A percentile compares a stretch with the other conserved stretches of the same genome.
Evolutionary conservation across 345 rosid genomes (phyloP).

Genomic region (Salix arbutifolia): DNA sequence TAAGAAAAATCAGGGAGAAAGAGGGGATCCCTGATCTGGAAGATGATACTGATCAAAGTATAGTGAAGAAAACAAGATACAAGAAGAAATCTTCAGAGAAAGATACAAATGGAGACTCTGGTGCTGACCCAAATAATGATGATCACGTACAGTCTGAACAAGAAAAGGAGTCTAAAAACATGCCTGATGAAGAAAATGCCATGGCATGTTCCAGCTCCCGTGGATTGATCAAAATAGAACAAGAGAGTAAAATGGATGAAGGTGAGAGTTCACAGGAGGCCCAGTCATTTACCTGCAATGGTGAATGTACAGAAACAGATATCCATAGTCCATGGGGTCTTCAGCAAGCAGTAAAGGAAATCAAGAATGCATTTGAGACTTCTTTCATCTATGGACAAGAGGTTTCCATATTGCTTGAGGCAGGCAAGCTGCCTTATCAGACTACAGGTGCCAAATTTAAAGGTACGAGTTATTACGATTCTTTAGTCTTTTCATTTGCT

Average conservation of each 20-base stretch:
- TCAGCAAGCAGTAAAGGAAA: not conserved
- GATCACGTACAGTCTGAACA: not conserved
- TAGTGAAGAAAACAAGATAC: not conserved
- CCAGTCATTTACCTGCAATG: not conserved
- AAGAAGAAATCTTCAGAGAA: not conserved
- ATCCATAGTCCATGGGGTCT: not conserved
- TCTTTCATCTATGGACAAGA: not conserved
- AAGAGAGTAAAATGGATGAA: not conserved
- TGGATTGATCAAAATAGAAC: not conserved
- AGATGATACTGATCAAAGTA: not conserved
- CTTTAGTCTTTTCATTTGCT: no score
- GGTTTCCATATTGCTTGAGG: not conserved
- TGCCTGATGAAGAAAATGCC: not conserved
- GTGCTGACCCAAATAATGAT: not conserved
- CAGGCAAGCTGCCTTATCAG: not conserved
- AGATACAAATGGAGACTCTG: not conserved
- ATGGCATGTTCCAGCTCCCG: not conserved
- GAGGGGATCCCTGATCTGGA: conserved; percentile 32
- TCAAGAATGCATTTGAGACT: not conserved
- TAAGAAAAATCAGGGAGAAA: conserved; percentile 23
- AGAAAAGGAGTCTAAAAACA: not conserved
- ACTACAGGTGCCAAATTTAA: not conserved
- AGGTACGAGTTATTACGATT: not conserved
- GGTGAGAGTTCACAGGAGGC: not conserved
- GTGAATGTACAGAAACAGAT: no score